phyloP scores from a whole-genome alignment of 2,329 filamentous ascomycete species.

The Magnaporthiopsis rhizophila region DNA sequence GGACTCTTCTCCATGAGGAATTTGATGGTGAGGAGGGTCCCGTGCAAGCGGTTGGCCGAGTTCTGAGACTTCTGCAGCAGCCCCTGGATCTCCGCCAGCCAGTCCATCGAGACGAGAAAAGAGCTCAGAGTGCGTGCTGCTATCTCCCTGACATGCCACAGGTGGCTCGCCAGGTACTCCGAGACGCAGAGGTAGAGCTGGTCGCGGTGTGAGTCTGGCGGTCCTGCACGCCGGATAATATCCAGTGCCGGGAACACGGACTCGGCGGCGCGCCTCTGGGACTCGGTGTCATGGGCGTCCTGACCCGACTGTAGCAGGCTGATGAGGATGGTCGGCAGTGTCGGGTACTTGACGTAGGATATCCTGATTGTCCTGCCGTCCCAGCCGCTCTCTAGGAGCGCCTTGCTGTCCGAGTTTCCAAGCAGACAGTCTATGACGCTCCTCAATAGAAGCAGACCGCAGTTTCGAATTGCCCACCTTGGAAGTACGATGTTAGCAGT shows the following conservation, averaged over 20 bases:
- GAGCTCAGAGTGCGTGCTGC: slow-evolving; percentile 65
- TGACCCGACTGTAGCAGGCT: slow-evolving; percentile 47
- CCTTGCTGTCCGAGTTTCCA: slow-evolving; percentile 66
- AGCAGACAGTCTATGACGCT: slow-evolving; percentile 75
- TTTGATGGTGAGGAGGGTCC: slow-evolving; percentile 46
- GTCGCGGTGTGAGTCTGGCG: slow-evolving; percentile 48
- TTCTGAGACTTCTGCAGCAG: slow-evolving; percentile 26
- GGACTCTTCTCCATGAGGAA: slow-evolving; percentile 41
- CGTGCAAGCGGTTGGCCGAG: slow-evolving; percentile 49
- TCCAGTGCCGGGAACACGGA: slow-evolving; percentile 79
- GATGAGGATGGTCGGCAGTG: slow-evolving; percentile 55
- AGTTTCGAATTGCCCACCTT: slow-evolving; percentile 92
- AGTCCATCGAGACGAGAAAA: slow-evolving; percentile 45
- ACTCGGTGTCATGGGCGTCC: slow-evolving; percentile 24
- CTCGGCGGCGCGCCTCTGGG: slow-evolving; percentile 42
- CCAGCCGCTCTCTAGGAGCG: slow-evolving; percentile 52
- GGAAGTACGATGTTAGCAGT: slow-evolving; percentile 1
- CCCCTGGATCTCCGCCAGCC: slow-evolving; percentile 32
- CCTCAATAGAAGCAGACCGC: slow-evolving; percentile 79
- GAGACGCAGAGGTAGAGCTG: slow-evolving; percentile 51
- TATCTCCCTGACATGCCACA: slow-evolving; percentile 79
- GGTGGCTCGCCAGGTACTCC: slow-evolving; percentile 56
- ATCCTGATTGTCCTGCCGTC: slow-evolving; percentile 57
- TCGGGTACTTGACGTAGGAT: slow-evolving; percentile 61
- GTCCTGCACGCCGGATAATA: slow-evolving; percentile 64